These are phyloP conservation scores for Beauveria sp. DNA, from an alignment of 2,329 filamentous ascomycete genomes.

Conservation along the genomic window DNA sequence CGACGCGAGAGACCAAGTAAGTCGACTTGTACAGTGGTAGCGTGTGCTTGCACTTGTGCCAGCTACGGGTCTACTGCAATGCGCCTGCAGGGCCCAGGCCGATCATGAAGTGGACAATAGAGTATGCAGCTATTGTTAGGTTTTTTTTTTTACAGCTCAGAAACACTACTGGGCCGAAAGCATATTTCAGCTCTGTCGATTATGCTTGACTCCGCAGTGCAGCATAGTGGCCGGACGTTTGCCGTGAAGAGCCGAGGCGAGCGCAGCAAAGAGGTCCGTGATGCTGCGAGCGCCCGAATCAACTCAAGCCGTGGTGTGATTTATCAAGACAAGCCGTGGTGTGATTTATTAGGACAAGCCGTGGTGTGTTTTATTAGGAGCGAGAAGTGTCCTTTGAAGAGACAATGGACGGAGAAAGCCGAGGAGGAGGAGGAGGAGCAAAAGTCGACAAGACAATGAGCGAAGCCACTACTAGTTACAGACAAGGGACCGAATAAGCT, in stretches of 20 bases:
- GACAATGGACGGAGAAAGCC: not conserved
- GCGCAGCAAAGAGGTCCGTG: not conserved
- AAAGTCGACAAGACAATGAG: not conserved
- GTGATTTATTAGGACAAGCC: too few relatives aligned
- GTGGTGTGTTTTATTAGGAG: too few relatives aligned
- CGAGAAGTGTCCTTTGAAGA: not conserved
- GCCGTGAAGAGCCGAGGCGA: not conserved
- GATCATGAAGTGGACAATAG: slow-evolving; percentile 1
- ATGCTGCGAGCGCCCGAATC: not conserved
- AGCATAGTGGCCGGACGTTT: not conserved
- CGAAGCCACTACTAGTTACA: not conserved
- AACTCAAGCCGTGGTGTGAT: not conserved
- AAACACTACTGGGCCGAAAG: not conserved
- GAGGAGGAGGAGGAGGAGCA: not conserved
- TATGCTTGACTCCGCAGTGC: not conserved
- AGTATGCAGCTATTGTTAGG: not conserved
- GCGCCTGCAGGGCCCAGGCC: not conserved
- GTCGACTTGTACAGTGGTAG: not conserved
- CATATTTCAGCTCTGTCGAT: not conserved
- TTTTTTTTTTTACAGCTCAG: not conserved
- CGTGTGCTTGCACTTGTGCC: not conserved
- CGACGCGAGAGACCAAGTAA: not conserved
- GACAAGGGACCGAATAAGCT: not conserved
- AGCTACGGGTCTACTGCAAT: slow-evolving; percentile 1
- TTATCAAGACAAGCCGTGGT: too few relatives aligned